Conservation (phyloP, 257 asterid species). For the Ocimum tenuiflorum region DNA sequence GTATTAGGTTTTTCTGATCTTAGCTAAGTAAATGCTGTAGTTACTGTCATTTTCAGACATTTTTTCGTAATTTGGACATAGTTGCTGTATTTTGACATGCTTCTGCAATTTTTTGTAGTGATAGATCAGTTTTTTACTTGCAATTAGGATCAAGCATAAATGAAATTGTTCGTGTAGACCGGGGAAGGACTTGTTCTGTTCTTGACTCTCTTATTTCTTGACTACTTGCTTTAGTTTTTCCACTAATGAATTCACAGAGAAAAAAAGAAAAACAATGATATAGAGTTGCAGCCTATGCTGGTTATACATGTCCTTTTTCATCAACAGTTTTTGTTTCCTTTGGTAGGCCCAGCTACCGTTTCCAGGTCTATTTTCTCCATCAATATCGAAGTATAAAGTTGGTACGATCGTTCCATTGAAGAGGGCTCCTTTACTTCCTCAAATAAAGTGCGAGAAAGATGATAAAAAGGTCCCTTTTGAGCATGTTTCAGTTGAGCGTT, state of each 20-base stretch:
- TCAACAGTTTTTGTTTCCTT: neutral
- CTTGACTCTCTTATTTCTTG: neutral
- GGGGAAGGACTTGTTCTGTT: neutral
- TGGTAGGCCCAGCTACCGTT: constrained; percentile 30
- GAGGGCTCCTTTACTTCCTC: constrained; percentile 32
- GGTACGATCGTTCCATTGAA: constrained; percentile 16
- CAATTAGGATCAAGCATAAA: neutral
- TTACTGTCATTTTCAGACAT: too few relatives aligned
- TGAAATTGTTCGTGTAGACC: neutral
- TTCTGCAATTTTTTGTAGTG: neutral
- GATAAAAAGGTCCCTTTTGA: constrained; percentile 36
- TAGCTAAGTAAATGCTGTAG: too few relatives aligned
- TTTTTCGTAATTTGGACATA: too few relatives aligned
- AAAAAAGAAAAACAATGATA: too few relatives aligned
- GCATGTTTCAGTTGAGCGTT: constrained; percentile 59
- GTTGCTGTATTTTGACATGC: neutral
- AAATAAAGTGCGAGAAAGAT: constrained; percentile 63
- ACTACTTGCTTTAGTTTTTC: neutral
- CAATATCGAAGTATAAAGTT: constrained; percentile 22
- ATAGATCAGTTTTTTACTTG: neutral
- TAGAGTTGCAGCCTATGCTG: neutral
- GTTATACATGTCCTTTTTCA: neutral
- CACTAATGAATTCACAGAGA: neutral
- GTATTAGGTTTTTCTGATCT: too few relatives aligned
- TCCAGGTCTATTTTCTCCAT: constrained; percentile 24